Base-by-base conservation (phyloP, 1,139 yeast species). In the Oligophagozyma castellii region DNA sequence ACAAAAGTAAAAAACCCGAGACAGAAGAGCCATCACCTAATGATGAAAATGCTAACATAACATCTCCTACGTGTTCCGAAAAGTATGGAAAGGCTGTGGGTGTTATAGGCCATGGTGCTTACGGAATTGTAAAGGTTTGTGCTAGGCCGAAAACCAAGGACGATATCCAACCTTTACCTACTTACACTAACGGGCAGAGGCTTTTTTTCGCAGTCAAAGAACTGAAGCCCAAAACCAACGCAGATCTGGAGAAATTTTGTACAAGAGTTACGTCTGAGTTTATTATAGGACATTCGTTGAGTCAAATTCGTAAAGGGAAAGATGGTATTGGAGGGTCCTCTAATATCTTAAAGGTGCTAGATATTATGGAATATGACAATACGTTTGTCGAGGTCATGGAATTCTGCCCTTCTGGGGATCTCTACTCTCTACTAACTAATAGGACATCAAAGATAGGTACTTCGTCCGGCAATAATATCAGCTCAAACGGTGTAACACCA, bases 341-440 rank as follows among this genome's bases (percentile, higher is more conserved):
- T 34, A 78, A 83, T 39, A 68, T 81, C 16, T 70, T 76, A 20
- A 66, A 67, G 36, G 71, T 83, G 3, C 61, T 74, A 20, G 93
- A 80, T 49, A 56, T 81, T 31, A 68, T 76, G 75, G 65, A 65
- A 29, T 38, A 43, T n/a, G 64, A 63, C 37, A 61, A 71, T 38
- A 72, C 76, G 39, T 72, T 78, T 42, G 67, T 74, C 24, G 83
- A 74, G 46, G 77, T 78, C n/a, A 71, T 77, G 83, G 83, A 74
- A 45, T 75, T 71, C 44, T 72, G 83, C 32, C 67, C 74, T 2
- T 76, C 81, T 29, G 89, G 92, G 21, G 84, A 78, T 51, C 55
- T 79, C 22, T 77, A 66, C 42, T 53, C 70, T 3, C 47, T 67
- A 19, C 57, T 67, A 22, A 46, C 54, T 2, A 39, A 52, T 8